These are phyloP conservation scores for Coniella vitis DNA, from an alignment of 2,329 filamentous ascomycete genomes.

Conservation along the genomic window DNA sequence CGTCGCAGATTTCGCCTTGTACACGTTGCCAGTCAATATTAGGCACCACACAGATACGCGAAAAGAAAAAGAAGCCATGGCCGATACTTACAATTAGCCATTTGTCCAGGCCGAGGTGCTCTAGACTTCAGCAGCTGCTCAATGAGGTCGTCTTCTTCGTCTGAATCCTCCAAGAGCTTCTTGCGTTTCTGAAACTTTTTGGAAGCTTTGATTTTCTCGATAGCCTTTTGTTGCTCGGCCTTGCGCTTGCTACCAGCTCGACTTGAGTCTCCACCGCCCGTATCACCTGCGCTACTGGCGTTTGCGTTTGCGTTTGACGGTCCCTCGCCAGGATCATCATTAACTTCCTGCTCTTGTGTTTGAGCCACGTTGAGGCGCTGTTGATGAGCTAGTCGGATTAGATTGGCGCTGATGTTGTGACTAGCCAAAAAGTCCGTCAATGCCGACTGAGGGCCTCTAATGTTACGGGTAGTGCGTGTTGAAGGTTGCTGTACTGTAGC, in stretches of 20 bases:
- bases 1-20: conserved; percentile 60
- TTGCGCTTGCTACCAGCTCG: conserved; percentile 35
- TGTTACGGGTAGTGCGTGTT: neutral
- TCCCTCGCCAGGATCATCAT: conserved; percentile 24
- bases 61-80: neutral
- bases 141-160: conserved; percentile 45
- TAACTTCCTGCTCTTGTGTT: conserved; percentile 19
- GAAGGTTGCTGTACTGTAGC: conserved; percentile 4
- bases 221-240: conserved; percentile 45
- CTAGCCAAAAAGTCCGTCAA: conserved; percentile 51
- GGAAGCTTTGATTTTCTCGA: conserved; percentile 56
- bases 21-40: neutral
- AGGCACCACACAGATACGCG: neutral
- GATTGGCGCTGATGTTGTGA: conserved; percentile 62
- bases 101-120: conserved; percentile 69
- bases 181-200: conserved; percentile 52
- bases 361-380: conserved; percentile 37
- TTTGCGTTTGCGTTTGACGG: conserved; percentile 8
- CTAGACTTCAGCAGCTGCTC: conserved; percentile 39
- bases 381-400: conserved; percentile 46
- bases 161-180: conserved; percentile 29
- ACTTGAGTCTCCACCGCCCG: conserved; percentile 25
- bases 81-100: conserved; percentile 61
- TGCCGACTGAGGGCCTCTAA: conserved; percentile 35
- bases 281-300: conserved; percentile 19